phyloP scores from a whole-genome alignment of 2,329 filamentous ascomycete species.

The Drechslera avenae region DNA sequence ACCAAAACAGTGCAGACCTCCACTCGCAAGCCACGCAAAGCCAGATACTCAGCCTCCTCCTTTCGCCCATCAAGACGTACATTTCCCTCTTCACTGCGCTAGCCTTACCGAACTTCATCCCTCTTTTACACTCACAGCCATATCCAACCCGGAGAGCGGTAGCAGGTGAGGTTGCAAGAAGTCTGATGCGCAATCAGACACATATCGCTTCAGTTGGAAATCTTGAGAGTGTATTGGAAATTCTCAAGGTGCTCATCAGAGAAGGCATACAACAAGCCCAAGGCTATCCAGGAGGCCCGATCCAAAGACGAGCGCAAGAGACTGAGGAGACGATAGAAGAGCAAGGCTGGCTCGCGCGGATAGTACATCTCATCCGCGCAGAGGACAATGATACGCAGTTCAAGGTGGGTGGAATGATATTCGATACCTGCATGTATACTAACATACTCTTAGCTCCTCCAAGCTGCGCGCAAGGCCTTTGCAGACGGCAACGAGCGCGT shows the following conservation, averaged over 20 bases:
- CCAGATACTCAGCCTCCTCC: conserved; percentile 86
- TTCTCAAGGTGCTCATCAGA: conserved; percentile 88
- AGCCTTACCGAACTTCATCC: conserved; percentile 87
- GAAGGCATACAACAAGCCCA: conserved; percentile 83
- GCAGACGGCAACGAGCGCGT: conserved; percentile 92
- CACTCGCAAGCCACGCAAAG: conserved; percentile 87
- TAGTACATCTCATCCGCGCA: conserved; percentile 84
- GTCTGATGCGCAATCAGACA: conserved; percentile 80
- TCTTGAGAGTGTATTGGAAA: conserved; percentile 85
- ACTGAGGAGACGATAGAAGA: conserved; percentile 98
- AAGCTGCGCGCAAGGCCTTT: conserved; percentile 85
- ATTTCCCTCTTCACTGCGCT: conserved; percentile 95
- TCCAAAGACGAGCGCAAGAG: conserved; percentile 76
- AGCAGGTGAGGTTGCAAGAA: conserved; percentile 84
- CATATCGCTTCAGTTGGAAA: conserved; percentile 77
- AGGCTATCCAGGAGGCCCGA: conserved; percentile 79
- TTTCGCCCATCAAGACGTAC: conserved; percentile 87
- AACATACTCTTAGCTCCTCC: conserved; percentile 67
- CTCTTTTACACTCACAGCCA: conserved; percentile 86
- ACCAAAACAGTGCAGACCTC: conserved; percentile 92
- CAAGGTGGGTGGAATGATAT: conserved; percentile 56
- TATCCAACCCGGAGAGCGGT: conserved; percentile 91
- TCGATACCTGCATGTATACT: not conserved
- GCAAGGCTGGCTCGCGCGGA: conserved; percentile 92
- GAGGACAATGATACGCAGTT: conserved; percentile 93